A percentile compares a stretch with the other conserved stretches of the same genome.
These are phyloP conservation scores for Mortierella sp. DNA, from an alignment of 371 early-diverging fungal species.

Conservation along the genomic window DNA sequence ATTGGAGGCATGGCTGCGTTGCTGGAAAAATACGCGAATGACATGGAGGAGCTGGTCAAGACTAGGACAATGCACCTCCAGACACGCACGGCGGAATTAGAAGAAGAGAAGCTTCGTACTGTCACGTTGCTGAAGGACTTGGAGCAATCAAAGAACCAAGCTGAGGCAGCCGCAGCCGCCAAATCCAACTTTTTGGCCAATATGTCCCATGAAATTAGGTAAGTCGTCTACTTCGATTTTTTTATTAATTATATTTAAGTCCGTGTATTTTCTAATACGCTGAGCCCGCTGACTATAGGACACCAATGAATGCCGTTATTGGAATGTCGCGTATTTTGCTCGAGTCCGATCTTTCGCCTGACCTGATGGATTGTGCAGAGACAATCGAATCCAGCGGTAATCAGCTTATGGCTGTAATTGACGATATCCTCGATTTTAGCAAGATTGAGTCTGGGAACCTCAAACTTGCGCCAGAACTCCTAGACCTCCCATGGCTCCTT, in stretches of 20 bases:
- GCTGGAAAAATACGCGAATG: constrained; percentile 65
- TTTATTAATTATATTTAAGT: too few species aligned
- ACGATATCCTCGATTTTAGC: constrained; percentile 70
- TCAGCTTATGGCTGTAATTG: constrained; percentile 67
- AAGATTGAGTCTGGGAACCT: constrained; percentile 71
- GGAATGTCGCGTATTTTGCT: constrained; percentile 76
- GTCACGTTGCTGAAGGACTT: constrained; percentile 58
- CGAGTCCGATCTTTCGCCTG: constrained; percentile 72
- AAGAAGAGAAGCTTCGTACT: constrained; percentile 63
- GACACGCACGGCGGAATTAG: constrained; percentile 64
- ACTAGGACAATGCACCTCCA: constrained; percentile 64
- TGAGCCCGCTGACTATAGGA: constrained; percentile 30
- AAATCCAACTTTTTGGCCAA: constrained; percentile 71
- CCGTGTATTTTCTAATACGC: not conserved
- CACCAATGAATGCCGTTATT: constrained; percentile 70
- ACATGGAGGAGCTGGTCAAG: constrained; percentile 66
- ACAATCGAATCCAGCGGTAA: constrained; percentile 77
- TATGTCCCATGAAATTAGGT: constrained; percentile 70
- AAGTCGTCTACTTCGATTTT: not conserved
- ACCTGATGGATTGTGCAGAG: constrained; percentile 75
- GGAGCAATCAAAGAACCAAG: constrained; percentile 63
- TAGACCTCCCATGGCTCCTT: constrained; percentile 54
- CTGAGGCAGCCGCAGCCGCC: constrained; percentile 65
- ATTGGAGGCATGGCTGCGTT: constrained; percentile 68
- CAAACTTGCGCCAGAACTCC: constrained; percentile 45